Percentiles rank a stretch among this genome's conserved stretches.
These are phyloP conservation scores for Physcomitrellopsis africana DNA, from an alignment of 225 moss, liverwort and hornwort species.

Conservation along the genomic window DNA sequence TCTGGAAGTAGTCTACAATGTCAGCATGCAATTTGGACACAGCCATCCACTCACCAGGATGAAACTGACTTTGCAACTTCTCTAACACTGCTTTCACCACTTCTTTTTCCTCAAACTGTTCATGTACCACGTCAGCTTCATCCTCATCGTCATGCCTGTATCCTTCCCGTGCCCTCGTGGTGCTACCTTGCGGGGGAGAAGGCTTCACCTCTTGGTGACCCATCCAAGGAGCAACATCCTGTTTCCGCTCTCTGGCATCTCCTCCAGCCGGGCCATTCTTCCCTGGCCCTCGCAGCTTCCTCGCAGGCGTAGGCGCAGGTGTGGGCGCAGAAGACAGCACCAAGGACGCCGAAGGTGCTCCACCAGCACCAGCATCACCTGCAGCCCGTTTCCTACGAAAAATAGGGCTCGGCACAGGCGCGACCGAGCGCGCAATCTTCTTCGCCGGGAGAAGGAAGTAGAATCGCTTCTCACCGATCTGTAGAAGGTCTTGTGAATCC, in stretches of 20 bases:
- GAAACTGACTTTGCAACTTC: slow-evolving; percentile 75
- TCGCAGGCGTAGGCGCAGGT: slow-evolving; percentile 61
- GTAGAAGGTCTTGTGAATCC: slow-evolving; percentile 90
- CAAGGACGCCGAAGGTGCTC: slow-evolving; percentile 41
- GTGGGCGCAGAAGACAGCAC: slow-evolving; percentile 20
- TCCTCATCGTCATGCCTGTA: slow-evolving; percentile 62
- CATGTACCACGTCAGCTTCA: slow-evolving; percentile 46
- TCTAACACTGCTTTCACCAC: slow-evolving; percentile 69
- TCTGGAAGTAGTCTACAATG: slow-evolving; percentile 56
- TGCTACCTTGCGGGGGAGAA: slow-evolving; percentile 65
- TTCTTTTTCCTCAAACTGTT: slow-evolving; percentile 75
- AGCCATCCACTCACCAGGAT: slow-evolving; percentile 94
- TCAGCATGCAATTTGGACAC: slow-evolving; percentile 80
- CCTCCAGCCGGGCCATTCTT: slow-evolving; percentile 52
- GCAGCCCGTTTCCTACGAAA: slow-evolving; percentile 82
- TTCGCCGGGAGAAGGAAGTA: slow-evolving; percentile 93
- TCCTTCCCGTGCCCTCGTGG: slow-evolving; percentile 49
- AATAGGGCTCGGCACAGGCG: slow-evolving; percentile 56
- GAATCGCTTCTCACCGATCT: slow-evolving; percentile 98
- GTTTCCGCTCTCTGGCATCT: slow-evolving; percentile 55
- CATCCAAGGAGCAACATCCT: slow-evolving; percentile 54
- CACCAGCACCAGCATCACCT: slow-evolving; percentile 18
- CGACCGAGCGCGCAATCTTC: slow-evolving; percentile 78
- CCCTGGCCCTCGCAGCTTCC: slow-evolving; percentile 50
- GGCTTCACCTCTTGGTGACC: slow-evolving; percentile 62